phyloP scores from a whole-genome alignment of 176 grass and related monocot genomes.

The sorghum (Sorghum bicolor) region Sorghum_bicolor_NCBIv3 NC_012874.2:12317001-12317500 shows the following conservation, averaged over 20 bases:
- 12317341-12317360: not conserved
- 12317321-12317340: not conserved
- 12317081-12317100: not conserved
- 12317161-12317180: not conserved
- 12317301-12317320: not conserved
- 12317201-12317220: not conserved
- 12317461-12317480: too few relatives aligned
- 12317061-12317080: not conserved
- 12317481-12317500: too few relatives aligned
- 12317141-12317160: not conserved
- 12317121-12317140: not conserved
- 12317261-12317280: not conserved
- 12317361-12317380: not conserved
- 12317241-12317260: too few relatives aligned
- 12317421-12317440: not conserved
- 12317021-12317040: conserved; percentile 1
- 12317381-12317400: not conserved
- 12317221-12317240: not conserved
- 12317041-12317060: not conserved
- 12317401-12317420: not conserved
- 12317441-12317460: not conserved
- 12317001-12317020: not conserved
- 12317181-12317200: not conserved
- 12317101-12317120: not conserved
- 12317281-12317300: not conserved